Base-by-base conservation (phyloP, 257 asterid species). In the Lavandula angustifolia region DNA sequence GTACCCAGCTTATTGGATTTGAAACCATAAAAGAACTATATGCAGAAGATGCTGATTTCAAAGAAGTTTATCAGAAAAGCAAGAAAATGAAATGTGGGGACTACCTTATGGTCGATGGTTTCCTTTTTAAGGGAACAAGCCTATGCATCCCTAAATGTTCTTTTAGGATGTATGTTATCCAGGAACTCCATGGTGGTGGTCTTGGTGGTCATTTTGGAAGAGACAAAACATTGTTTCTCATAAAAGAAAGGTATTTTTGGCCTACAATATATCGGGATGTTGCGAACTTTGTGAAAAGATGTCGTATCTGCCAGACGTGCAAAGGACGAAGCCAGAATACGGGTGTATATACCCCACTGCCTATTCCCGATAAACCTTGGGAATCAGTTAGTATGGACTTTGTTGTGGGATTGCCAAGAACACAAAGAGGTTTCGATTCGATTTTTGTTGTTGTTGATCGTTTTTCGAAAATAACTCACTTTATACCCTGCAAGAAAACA, bases 171-270 rank as follows among this genome's bases (percentile, higher is more conserved):
- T 12, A 3, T 12, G 31, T 54, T 9, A 29, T 61, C 29, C 12
- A 44, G 8, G 44, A 61, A 31, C 43, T 61, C 3, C 57, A 62
- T 16, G 10, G 48, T 33, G 57, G 56, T 29, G 46, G 70, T 1
- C 59, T 48, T 14, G 60, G 27, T 9, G 50, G 38, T 0, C 59
- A 64, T 12, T 62, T 62, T 9, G 3, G n/a, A 6, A 35, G 40
- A 35, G 40, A 5, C 40, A 35, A 35, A 35, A 35, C 3, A 35
- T 1, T 3, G 7, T 35, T 5, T 6, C 6, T 35, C 7, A 4
- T 3, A 3, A 35, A 35, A 8, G 3, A 5, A 35, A 35, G 6
- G 6, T 4, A 35, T 35, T 3, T 35, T 2, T 35, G 40, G 40
- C 40, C 40, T 35, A 5, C 40, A 3, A 6, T 35, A 2, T 35